phyloP scores from a whole-genome alignment of 345 rosid species.

The Hibiscus trionum region DNA sequence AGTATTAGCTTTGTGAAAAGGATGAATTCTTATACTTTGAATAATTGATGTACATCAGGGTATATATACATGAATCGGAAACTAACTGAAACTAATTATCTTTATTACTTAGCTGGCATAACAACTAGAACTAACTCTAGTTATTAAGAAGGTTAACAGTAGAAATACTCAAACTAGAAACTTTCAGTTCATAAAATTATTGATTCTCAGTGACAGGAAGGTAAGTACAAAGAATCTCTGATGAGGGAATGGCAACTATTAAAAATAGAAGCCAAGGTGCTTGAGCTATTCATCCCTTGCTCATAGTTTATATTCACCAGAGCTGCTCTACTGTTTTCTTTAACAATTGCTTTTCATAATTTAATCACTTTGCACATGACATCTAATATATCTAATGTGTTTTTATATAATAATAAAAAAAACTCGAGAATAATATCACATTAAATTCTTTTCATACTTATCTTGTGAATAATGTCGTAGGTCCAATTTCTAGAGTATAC shows the following conservation, averaged over 20 bases:
- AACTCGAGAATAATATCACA: not conserved
- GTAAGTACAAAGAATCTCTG: not conserved
- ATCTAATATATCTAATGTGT: not conserved
- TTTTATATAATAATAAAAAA: not conserved
- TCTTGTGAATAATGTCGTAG: not conserved
- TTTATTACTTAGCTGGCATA: too few species aligned
- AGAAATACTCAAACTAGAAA: not conserved
- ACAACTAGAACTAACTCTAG: too few species aligned
- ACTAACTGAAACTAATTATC: too few species aligned
- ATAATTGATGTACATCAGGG: too few species aligned
- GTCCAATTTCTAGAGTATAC: not conserved
- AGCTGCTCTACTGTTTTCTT: not conserved
- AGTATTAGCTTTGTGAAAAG: too few species aligned
- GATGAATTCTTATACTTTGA: too few species aligned
- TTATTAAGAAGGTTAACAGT: not conserved
- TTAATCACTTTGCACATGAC: constrained; percentile 2
- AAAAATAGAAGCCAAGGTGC: constrained; percentile 4
- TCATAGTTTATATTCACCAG: not conserved
- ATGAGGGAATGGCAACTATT: not conserved
- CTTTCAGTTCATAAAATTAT: not conserved
- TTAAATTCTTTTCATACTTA: not conserved
- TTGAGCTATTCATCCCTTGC: not conserved
- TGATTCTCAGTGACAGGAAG: not conserved
- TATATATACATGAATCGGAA: too few species aligned
- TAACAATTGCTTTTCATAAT: not conserved